A percentile compares a stretch with the other conserved stretches of the same genome.
Evolutionary conservation across 1,139 yeast species (phyloP).

Genomic region (Meyerozyma carpophila): DNA sequence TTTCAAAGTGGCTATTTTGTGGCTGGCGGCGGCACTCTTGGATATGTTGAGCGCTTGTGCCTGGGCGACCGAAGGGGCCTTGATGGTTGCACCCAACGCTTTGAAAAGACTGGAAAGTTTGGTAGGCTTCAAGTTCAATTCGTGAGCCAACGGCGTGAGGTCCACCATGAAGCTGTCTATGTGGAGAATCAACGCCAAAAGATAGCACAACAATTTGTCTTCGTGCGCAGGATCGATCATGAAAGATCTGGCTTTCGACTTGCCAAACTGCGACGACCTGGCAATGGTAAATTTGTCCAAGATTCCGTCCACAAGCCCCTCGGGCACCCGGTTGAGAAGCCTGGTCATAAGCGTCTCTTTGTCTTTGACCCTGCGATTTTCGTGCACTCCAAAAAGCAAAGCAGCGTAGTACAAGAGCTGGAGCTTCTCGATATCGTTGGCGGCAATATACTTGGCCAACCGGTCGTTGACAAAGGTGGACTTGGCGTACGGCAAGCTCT

Average conservation of each 20-base stretch:
- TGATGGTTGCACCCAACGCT: constrained; percentile 78
- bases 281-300: constrained; percentile 64
- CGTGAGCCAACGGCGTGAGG: constrained; percentile 77
- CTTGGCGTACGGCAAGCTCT: constrained; percentile 56
- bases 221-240: constrained; percentile 82
- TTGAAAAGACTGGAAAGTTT: constrained; percentile 64
- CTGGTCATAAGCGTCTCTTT: constrained; percentile 58
- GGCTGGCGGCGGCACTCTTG: constrained; percentile 55
- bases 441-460: constrained; percentile 35
- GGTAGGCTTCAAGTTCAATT: constrained; percentile 76
- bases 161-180: constrained; percentile 73
- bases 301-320: constrained; percentile 66
- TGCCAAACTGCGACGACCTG: constrained; percentile 64
- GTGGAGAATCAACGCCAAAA: constrained; percentile 68
- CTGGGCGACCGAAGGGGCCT: constrained; percentile 71
- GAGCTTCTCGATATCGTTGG: constrained; percentile 50
- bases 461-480: constrained; percentile 52
- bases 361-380: constrained; percentile 58
- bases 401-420: constrained; percentile 77
- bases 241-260: constrained; percentile 66
- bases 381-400: constrained; percentile 72
- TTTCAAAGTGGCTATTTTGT: constrained; percentile 75
- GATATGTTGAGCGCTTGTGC: constrained; percentile 82
- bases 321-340: constrained; percentile 63
- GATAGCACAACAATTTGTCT: constrained; percentile 77